Evolutionary conservation across 805 yeast species (phyloP), one percentile per base, ranked within the genome.

Genomic region (Candida ipomoeae): DNA sequence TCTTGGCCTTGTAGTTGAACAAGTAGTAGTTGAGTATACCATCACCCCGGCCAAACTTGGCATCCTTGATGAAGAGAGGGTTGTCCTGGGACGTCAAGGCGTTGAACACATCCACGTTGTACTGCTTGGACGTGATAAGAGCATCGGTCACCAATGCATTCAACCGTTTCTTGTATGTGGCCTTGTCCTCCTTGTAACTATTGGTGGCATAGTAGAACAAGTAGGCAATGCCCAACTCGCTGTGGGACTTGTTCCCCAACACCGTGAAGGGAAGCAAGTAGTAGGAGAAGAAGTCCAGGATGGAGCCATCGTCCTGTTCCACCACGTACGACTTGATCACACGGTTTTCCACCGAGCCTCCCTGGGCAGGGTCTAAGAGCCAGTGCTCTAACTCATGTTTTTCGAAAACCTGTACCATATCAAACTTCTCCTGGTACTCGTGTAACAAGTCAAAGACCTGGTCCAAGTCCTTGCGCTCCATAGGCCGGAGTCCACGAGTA

Each of bases 81-180:
- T 94, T 94, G 64, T 94, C 99, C 70, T 90, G 96, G 10, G 90
- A 77, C 0, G 97, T 83, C 55, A 94, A 75, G 8, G 97, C 96
- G 65, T 94, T 94, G 78, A 92, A 89, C 3, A 94, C 98, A 65
- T 94, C 99, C 60, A 87, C 88, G 23, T 78, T 78, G 44, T 75
- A 68, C 39, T 73, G 66, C 65, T 87, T 85, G 29, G 96, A 84
- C 37, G 88, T 69, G 47, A 92, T 79, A 50, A 91, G 76, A 1
- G 94, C 90, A 61, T 91, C 96, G 44, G 73, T 74, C 48, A 90
- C 77, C 55, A 92, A 71, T 5, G 73, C 68, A 23, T 68, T 71
- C 56, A 94, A 75, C 56, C 97, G 78, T 54, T 73, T 71, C 58
- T 79, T 77, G 57, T 88, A 73, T 29, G 67, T 62, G 15, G 62